Evolutionary conservation across 768 basidiomycete species (phyloP).

Genomic region (Lactarius quietus): DNA sequence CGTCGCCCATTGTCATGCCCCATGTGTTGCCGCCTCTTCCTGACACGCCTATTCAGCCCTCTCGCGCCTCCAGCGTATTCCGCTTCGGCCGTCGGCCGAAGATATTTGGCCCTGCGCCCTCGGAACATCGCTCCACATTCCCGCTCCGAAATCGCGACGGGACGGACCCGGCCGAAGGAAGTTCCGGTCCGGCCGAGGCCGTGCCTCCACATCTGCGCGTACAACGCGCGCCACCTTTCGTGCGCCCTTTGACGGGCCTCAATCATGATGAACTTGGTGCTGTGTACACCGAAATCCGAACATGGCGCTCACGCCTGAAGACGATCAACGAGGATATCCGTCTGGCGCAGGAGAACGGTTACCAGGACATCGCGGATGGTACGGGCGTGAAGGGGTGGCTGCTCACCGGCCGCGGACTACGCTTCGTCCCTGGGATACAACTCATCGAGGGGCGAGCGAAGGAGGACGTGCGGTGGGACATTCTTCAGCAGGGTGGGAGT

Average conservation of each 20-base stretch:
- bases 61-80: conserved; percentile 21
- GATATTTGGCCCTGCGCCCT: conserved; percentile 28
- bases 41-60: conserved; percentile 26
- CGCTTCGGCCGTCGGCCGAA: conserved; percentile 24
- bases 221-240: conserved; percentile 66
- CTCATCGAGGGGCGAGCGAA: conserved; percentile 77
- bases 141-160: conserved; percentile 45
- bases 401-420: conserved; percentile 65
- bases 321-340: conserved; percentile 68
- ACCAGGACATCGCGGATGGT: conserved; percentile 71
- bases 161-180: conserved; percentile 30
- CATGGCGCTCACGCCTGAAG: conserved; percentile 68
- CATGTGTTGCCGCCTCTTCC: conserved; percentile 2
- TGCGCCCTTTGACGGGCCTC: conserved; percentile 69
- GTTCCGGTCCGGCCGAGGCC: conserved; percentile 40
- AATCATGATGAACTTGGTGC: conserved; percentile 60
- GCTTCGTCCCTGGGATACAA: conserved; percentile 57
- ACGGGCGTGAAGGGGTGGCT: conserved; percentile 72
- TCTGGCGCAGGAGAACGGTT: conserved; percentile 61
- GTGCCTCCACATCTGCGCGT: conserved; percentile 63
- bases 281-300: conserved; percentile 66
- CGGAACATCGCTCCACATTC: conserved; percentile 57
- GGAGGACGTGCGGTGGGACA: conserved; percentile 80
- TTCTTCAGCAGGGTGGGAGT: conserved; percentile 55
- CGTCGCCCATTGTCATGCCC: conserved; percentile 9